Evolutionary conservation across 2,329 filamentous ascomycete genomes (phyloP).

Genomic region (Fusarium aywerte): DNA sequence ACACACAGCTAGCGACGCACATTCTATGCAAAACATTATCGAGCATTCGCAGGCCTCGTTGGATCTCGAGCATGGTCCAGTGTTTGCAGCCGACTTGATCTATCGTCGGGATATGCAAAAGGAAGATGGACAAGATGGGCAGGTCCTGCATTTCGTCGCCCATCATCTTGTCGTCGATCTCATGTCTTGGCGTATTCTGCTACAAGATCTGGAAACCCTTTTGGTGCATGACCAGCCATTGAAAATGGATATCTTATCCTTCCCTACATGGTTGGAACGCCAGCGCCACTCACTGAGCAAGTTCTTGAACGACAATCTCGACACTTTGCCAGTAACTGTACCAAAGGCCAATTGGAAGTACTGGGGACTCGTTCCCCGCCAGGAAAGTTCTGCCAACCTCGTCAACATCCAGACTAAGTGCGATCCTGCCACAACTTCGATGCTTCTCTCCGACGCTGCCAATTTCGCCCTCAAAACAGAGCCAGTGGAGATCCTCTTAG

Average conservation of each 20-base stretch:
- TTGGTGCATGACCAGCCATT: background rate
- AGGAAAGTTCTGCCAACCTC: background rate
- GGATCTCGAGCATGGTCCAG: background rate
- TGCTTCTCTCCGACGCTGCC: background rate
- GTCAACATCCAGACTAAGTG: background rate
- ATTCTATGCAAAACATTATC: background rate
- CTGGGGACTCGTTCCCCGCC: background rate
- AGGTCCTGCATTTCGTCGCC: background rate
- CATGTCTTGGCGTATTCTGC: background rate
- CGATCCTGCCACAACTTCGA: conserved; percentile 1
- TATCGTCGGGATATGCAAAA: background rate
- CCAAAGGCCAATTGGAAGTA: background rate
- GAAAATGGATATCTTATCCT: background rate
- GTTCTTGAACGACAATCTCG: background rate
- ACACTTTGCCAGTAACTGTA: background rate
- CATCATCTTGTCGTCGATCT: conserved; percentile 5
- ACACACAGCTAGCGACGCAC: background rate
- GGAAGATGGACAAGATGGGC: background rate
- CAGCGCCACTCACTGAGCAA: background rate
- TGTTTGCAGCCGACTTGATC: background rate
- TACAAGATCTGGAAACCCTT: background rate
- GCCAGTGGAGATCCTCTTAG: background rate
- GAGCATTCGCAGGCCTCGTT: background rate
- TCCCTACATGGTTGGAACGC: background rate
- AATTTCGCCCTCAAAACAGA: background rate